Conservation (phyloP, 2,329 filamentous ascomycete genomes). For the Laburnicola sp. region DNA sequence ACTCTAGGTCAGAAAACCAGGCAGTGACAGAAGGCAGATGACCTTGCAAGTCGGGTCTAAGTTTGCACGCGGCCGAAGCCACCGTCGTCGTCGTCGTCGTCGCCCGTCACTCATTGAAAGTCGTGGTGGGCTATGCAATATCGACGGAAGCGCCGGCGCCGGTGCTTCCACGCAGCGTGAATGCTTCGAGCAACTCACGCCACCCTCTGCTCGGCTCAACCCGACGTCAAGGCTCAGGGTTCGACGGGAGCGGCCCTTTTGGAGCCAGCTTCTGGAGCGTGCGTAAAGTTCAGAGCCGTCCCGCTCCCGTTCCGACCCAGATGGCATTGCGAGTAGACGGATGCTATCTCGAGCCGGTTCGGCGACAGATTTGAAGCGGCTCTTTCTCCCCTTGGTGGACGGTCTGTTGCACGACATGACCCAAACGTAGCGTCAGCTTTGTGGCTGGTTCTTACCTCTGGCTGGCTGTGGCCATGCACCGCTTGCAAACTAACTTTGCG, state of each 20-base stretch:
- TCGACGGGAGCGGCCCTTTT: conserved; percentile 7
- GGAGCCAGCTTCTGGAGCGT: conserved; percentile 39
- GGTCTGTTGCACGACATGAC: conserved; percentile 1
- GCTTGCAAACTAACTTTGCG: conserved; percentile 35
- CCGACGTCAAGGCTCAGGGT: conserved; percentile 18
- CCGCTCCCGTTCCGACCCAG: conserved; percentile 34
- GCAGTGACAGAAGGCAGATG: conserved; percentile 9
- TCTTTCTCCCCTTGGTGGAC: conserved; percentile 13
- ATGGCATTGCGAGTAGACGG: background rate
- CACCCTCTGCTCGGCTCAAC: conserved; percentile 22
- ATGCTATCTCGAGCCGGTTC: background rate
- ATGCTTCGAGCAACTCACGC: background rate
- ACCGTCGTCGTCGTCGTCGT: conserved; percentile 11
- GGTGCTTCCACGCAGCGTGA: background rate
- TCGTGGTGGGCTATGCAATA: background rate
- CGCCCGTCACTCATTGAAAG: background rate
- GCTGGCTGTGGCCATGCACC: conserved; percentile 29
- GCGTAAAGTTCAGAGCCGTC: conserved; percentile 31
- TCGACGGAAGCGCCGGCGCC: background rate
- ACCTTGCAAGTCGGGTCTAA: background rate
- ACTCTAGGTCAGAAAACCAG: conserved; percentile 2
- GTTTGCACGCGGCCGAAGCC: conserved; percentile 12
- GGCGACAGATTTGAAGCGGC: conserved; percentile 5
- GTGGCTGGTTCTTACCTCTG: conserved; percentile 25
- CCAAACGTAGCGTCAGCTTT: conserved; percentile 9